These are phyloP conservation scores for Ormosia semicastrata DNA, from an alignment of 306 rosid genomes.

Conservation along the genomic window DNA sequence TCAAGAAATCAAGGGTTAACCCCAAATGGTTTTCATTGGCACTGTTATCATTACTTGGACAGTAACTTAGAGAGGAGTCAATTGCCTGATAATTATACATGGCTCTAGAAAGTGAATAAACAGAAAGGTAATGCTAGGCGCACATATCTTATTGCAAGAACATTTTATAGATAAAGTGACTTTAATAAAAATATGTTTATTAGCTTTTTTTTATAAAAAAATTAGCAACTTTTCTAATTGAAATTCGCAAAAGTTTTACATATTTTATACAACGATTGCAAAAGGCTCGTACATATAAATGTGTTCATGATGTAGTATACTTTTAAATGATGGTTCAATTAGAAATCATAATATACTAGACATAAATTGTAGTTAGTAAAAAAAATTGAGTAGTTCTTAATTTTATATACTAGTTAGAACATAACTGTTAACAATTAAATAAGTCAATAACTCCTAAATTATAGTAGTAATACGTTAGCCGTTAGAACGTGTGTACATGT, in stretches of 20 bases:
- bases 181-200: not conserved
- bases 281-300: not conserved
- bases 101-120: not conserved
- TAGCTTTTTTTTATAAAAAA: not conserved
- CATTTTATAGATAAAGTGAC: not conserved
- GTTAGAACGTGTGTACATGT: too few relatives aligned
- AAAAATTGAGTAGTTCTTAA: too few relatives aligned
- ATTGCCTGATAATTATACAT: not conserved
- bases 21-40: not conserved
- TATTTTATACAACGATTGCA: not conserved
- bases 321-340: not conserved
- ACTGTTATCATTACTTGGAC: not conserved
- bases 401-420: too few relatives aligned
- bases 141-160: not conserved
- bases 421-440: too few relatives aligned
- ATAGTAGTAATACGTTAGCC: too few relatives aligned
- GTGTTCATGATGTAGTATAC: not conserved
- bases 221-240: not conserved
- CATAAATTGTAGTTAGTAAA: not conserved
- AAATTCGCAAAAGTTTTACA: not conserved
- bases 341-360: not conserved
- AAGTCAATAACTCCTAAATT: too few relatives aligned
- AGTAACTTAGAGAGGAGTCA: not conserved
- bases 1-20: not conserved
- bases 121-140: not conserved